phyloP scores from a whole-genome alignment of 176 grass and related monocot species.

The Oryza rufipogon region DNA sequence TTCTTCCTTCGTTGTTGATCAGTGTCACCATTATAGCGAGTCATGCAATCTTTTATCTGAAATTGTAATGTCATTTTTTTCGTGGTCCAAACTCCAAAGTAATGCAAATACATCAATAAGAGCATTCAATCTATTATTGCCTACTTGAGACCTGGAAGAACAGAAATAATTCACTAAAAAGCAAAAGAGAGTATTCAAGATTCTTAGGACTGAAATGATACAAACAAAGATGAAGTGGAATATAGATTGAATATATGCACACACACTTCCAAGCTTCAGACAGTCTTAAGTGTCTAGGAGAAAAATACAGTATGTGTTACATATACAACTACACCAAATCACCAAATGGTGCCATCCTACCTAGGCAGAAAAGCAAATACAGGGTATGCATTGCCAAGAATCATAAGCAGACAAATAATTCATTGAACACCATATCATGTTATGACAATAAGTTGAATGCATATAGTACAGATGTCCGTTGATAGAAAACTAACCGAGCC shows the following conservation, averaged over 20 bases:
- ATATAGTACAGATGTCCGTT: neutral
- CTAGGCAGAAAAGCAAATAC: constrained; percentile 5
- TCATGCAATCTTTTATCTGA: constrained; percentile 92
- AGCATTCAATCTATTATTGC: neutral
- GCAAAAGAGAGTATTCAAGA: neutral
- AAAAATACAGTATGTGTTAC: neutral
- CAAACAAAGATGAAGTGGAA: neutral
- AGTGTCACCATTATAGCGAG: constrained; percentile 84
- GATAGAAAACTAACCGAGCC: constrained; percentile 63
- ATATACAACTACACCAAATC: neutral
- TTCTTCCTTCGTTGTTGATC: constrained; percentile 89
- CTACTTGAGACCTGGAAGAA: constrained; percentile 8
- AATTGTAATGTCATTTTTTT: constrained; percentile 24
- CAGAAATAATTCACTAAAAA: neutral
- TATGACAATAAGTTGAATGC: neutral
- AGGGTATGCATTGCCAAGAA: neutral
- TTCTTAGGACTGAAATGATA: constrained; percentile 2
- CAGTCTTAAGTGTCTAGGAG: neutral
- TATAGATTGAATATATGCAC: neutral
- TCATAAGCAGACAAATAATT: constrained; percentile 2
- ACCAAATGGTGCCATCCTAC: neutral
- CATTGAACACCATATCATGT: neutral
- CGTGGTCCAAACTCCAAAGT: constrained; percentile 7
- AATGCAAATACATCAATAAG: constrained; percentile 1
- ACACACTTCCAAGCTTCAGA: neutral